Evolutionary conservation across 1,284 basidiomycete species (phyloP).

Genomic region (Apiotrichum akiyoshidainum): DNA sequence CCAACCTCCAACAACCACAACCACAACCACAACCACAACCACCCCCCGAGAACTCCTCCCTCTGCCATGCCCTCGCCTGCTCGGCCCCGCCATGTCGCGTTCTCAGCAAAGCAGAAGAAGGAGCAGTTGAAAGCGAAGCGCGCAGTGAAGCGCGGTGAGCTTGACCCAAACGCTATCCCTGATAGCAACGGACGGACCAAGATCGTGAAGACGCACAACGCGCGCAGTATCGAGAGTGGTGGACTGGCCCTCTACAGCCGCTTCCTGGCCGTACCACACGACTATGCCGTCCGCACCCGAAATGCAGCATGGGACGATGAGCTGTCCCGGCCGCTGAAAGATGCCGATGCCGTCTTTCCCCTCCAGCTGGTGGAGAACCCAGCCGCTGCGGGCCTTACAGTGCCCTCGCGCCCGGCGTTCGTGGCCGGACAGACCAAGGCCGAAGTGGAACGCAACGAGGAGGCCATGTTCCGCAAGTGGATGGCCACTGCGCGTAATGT

Average conservation of each 20-base stretch:
- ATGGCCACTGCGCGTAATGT: conserved; percentile 60
- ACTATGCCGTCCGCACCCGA: conserved; percentile 65
- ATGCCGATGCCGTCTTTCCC: conserved; percentile 54
- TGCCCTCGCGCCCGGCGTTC: conserved; percentile 76
- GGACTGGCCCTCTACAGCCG: conserved; percentile 55
- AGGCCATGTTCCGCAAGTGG: conserved; percentile 73
- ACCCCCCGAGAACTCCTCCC: too few species aligned
- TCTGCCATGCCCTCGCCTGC: too few species aligned
- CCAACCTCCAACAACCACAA: too few species aligned
- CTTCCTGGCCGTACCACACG: conserved; percentile 63
- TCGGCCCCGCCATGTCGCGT: conserved; percentile 10
- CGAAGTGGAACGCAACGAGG: conserved; percentile 80
- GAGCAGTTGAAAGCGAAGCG: conserved; percentile 67
- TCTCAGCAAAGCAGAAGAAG: conserved; percentile 67
- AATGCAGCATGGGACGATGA: conserved; percentile 56
- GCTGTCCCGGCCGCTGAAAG: conserved; percentile 58
- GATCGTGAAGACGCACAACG: conserved; percentile 8
- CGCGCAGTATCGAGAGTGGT: neutral
- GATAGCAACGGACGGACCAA: conserved; percentile 10
- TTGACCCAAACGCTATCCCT: conserved; percentile 30
- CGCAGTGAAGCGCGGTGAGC: conserved; percentile 68
- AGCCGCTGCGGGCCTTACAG: conserved; percentile 43
- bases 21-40: too few species aligned
- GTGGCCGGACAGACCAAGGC: conserved; percentile 76
- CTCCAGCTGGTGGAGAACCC: conserved; percentile 28